A percentile compares a stretch with the other conserved stretches of the same genome.
Conservation (phyloP, 495 filamentous ascomycete species). For the Talaromyces stipitatus region DNA sequence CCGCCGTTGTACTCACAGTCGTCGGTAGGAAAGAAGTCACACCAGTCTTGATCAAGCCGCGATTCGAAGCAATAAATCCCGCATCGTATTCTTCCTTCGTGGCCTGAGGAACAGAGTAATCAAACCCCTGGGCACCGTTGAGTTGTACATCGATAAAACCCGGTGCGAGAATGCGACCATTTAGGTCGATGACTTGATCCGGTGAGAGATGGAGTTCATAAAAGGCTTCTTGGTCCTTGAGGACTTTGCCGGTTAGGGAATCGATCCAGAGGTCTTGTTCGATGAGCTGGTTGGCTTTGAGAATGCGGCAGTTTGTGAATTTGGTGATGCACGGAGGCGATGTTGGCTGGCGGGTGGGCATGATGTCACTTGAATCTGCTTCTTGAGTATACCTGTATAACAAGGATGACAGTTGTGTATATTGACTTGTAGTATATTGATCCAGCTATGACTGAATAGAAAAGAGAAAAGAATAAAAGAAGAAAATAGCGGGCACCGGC, state of each 20-base stretch:
- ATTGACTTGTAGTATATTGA: not conserved
- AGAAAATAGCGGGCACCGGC: not conserved
- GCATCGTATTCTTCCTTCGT: slow-evolving; percentile 55
- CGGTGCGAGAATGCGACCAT: slow-evolving; percentile 70
- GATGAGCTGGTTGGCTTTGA: slow-evolving; percentile 54
- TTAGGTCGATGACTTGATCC: slow-evolving; percentile 56
- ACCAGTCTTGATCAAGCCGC: slow-evolving; percentile 60
- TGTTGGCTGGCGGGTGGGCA: not conserved
- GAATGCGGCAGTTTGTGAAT: slow-evolving; percentile 72
- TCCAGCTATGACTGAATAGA: not conserved
- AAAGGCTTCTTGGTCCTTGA: slow-evolving; percentile 65
- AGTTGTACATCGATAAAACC: slow-evolving; percentile 82
- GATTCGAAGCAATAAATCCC: slow-evolving; percentile 58
- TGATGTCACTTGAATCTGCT: slow-evolving; percentile 3
- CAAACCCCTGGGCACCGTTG: slow-evolving; percentile 80
- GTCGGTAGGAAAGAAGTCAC: slow-evolving; percentile 83
- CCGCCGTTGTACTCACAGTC: slow-evolving; percentile 52
- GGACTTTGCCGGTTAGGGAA: slow-evolving; percentile 65
- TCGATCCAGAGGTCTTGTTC: slow-evolving; percentile 74
- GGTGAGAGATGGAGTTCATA: slow-evolving; percentile 55
- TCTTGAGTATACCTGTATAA: not conserved
- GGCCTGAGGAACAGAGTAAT: slow-evolving; percentile 70
- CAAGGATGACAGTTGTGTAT: not conserved
- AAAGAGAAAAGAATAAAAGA: not conserved
- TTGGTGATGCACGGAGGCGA: slow-evolving; percentile 55